Conservation (phyloP, 2,329 filamentous ascomycete genomes). For the Aspergillus ochraceus region DNA sequence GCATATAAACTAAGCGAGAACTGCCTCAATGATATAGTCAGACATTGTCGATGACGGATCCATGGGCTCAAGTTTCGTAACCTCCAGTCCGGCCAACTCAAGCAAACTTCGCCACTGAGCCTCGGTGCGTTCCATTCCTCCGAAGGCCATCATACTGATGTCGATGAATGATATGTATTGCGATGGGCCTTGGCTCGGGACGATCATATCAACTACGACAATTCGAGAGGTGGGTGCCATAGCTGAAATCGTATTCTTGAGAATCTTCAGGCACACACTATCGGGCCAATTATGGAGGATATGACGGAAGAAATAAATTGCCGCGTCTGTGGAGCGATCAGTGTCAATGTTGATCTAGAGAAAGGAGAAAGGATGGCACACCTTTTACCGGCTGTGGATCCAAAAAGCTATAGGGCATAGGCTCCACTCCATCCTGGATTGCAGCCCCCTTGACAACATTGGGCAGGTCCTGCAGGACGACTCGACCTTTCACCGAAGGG, state of each 20-base stretch:
- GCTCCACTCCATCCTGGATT: background rate
- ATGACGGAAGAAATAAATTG: constrained; percentile 3
- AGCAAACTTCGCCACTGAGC: background rate
- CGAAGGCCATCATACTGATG: constrained; percentile 1
- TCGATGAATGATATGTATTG: background rate
- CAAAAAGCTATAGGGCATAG: constrained; percentile 1
- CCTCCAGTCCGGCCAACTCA: background rate
- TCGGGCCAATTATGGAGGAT: constrained; percentile 1
- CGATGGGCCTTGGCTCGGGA: background rate
- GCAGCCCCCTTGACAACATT: background rate
- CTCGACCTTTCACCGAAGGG: background rate
- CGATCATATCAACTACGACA: background rate
- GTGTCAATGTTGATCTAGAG: background rate
- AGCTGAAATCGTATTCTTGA: background rate
- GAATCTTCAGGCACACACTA: background rate
- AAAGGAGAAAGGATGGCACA: background rate
- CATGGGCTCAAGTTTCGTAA: background rate
- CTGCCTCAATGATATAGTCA: background rate
- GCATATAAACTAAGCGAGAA: background rate
- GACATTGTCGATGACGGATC: background rate
- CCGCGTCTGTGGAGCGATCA: background rate
- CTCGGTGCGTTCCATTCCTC: background rate
- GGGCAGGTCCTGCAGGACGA: constrained; percentile 1
- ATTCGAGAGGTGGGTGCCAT: background rate
- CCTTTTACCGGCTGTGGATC: background rate